Evolutionary conservation across 1,139 yeast genomes (phyloP), one percentile per base, ranked within the genome.

Genomic region (Sugiyamaella grinbergsii): DNA sequence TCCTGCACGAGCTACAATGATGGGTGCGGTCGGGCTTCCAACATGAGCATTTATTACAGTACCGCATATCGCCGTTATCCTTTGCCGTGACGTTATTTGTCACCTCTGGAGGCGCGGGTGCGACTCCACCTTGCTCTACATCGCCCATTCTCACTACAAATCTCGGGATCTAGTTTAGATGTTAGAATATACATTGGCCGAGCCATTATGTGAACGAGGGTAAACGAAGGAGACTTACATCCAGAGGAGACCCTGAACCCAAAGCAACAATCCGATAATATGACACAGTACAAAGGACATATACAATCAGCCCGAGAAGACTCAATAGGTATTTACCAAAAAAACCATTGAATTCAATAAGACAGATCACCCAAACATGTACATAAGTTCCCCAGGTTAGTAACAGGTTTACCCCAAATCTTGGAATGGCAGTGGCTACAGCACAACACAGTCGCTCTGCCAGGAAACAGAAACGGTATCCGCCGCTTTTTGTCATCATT

Each of bases 11-110:
- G 18, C 70, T 58, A 60, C 76, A 72, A 53, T 72, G 76, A 50
- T 72, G 76, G 2, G 75, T 61, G 51, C 98, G 72, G 65, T 93
- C 98, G 0, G 98, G 98, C 65, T 93, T 93, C 94, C 95, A 90
- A 43, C 81, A 83, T 41, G 72, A 65, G 67, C 98, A 93, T 59
- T 83, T 86, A 50, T 73, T 72, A 66, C 97, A 87, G 61, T 72
- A 80, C 51, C 91, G 70, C 67, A 73, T 76, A 24, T 73, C 71
- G 55, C 79, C 81, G 62, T 73, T 68, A 34, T 70, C 69, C 54
- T 74, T 71, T 11, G 77, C 72, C 19, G 69, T 70, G 40, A 73
- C 70, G 38, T 69, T 62, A 40, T 61, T 56, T 51, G 65, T 56
- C 40, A 66, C 68, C 26, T 64, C 65, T 4, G 65, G 69, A 0